Base-by-base conservation (phyloP, 208 protist species). In the Trypanosomatidae sp. region DNA sequence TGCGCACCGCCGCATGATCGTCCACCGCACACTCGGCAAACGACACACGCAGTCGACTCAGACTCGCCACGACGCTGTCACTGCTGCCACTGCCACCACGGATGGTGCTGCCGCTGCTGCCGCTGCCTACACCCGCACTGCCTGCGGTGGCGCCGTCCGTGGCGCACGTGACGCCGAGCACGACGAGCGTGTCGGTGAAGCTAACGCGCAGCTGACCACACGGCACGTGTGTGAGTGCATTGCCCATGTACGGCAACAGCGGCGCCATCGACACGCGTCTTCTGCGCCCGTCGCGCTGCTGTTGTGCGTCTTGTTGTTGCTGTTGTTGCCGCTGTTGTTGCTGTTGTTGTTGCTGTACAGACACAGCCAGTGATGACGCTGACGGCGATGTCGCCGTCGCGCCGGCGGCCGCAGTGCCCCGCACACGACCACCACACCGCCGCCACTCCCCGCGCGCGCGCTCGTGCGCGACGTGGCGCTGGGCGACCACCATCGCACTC, bases 1-100 rank as follows among this genome's bases (percentile, higher is more conserved):
- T 79, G 57, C 88, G 87, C 20, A 61, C 67, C 2, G 61, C 53
- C 3, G 33, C 64, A 57, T 77, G 66, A 46, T 68, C 62, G 10
- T 85, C 62, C 41, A 61, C 71, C 8, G 75, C 66, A 23, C 75
- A 85, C 55, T 92, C 78, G 8, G 83, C 83, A 33, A 80, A 92
- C 11, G 69, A 71, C 2, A 92, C 46, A 4, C 55, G 56, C 3
- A 62, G 64, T 15, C 53, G 50, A 1, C 72, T 48, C 28, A 85
- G 68, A 53, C 61, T 79, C 5, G 66, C 51, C 35, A 92, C 65
- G 16, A 92, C 75, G 46, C 71, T 73, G 49, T 66, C 71, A 0
- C 42, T 56, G 2, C 56, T 43, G 3, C 67, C 70, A 45, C 68
- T 53, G n/a, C n/a, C n/a, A n/a, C n/a, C n/a, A n/a, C n/a, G n/a